Conservation (phyloP, 768 basidiomycete species). For the Wakefieldia striispora region DNA sequence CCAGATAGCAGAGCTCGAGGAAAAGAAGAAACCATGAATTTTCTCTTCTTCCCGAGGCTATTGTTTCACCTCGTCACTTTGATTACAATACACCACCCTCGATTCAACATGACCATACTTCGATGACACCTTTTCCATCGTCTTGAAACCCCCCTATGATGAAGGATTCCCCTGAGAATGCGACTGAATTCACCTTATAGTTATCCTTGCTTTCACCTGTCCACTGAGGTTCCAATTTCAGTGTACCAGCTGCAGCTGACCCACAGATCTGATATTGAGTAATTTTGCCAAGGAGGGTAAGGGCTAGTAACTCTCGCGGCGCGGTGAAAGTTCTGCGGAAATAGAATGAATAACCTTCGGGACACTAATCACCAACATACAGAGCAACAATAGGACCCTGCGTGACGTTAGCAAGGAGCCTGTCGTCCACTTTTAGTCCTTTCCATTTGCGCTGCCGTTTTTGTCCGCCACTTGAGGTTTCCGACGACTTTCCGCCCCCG, state of each 20-base stretch:
- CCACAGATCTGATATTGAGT: slow-evolving; percentile 47
- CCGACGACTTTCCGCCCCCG: slow-evolving; percentile 55
- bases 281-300: slow-evolving; percentile 61
- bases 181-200: slow-evolving; percentile 66
- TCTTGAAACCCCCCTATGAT: slow-evolving; percentile 60
- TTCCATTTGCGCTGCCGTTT: slow-evolving; percentile 68
- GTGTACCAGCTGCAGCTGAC: slow-evolving; percentile 35
- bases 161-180: slow-evolving; percentile 45
- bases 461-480: slow-evolving; percentile 36
- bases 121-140: slow-evolving; percentile 59
- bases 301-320: slow-evolving; percentile 46
- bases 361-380: slow-evolving; percentile 38
- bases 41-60: neutral
- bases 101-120: slow-evolving; percentile 47
- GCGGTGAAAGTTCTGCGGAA: slow-evolving; percentile 48
- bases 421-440: slow-evolving; percentile 53
- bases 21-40: slow-evolving; percentile 34
- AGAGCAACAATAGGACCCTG: slow-evolving; percentile 74
- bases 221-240: slow-evolving; percentile 48
- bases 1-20: slow-evolving; percentile 53
- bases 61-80: neutral
- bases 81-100: slow-evolving; percentile 1
- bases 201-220: slow-evolving; percentile 40
- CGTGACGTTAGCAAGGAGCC: slow-evolving; percentile 49
- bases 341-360: slow-evolving; percentile 1